Percentiles rank a stretch among this genome's conserved stretches.
Conservation (phyloP, 1,284 basidiomycete species). For the Xerocomus nothofagi region DNA sequence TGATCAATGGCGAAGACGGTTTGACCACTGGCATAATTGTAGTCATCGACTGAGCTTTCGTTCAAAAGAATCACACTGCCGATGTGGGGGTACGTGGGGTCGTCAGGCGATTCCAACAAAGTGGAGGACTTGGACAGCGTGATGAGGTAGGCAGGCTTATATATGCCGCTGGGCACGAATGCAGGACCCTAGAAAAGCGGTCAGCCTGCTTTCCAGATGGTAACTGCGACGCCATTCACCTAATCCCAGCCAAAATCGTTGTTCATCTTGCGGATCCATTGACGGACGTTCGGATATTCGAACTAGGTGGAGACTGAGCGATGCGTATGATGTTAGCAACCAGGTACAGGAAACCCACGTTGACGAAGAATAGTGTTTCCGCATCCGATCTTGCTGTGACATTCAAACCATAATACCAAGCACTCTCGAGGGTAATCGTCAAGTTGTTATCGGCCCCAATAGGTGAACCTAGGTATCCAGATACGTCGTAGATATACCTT, state of each 20-base stretch:
- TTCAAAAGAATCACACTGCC: constrained; percentile 47
- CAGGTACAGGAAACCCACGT: constrained; percentile 1
- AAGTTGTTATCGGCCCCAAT: constrained; percentile 39
- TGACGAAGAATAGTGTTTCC: constrained; percentile 12
- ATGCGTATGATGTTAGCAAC: neutral
- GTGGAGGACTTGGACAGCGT: constrained; percentile 22
- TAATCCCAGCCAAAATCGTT: constrained; percentile 64
- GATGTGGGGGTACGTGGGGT: constrained; percentile 18
- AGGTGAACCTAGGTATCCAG: constrained; percentile 39
- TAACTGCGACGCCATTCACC: constrained; percentile 33
- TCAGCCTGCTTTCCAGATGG: neutral
- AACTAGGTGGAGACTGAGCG: constrained; percentile 34
- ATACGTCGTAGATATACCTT: constrained; percentile 55
- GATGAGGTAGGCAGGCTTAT: too few relatives aligned
- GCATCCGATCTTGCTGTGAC: constrained; percentile 49
- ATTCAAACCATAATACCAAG: constrained; percentile 52
- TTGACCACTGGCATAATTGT: too few relatives aligned
- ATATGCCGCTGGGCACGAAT: too few relatives aligned
- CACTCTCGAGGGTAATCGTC: constrained; percentile 53
- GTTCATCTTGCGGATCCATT: constrained; percentile 48
- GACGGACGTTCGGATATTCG: constrained; percentile 49
- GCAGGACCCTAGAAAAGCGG: too few relatives aligned
- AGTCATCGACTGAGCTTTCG: constrained; percentile 51
- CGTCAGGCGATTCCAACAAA: constrained; percentile 14
- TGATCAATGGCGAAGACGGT: constrained; percentile 36